These are phyloP conservation scores for Onygena corvina DNA, from an alignment of 2,329 filamentous ascomycete genomes.

Conservation along the genomic window DNA sequence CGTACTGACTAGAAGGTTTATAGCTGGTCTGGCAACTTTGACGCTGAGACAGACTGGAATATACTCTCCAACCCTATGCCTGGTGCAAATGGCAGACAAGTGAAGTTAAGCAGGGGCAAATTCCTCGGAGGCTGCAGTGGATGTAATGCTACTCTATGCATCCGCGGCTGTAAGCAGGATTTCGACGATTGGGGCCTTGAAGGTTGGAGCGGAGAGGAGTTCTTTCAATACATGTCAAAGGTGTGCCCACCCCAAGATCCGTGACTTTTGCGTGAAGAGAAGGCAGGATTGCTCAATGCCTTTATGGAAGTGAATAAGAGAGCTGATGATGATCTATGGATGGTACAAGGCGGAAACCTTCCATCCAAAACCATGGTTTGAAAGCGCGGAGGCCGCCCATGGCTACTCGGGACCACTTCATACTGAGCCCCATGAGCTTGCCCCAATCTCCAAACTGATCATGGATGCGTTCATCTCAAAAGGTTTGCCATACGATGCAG, in stretches of 20 bases:
- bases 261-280: neutral
- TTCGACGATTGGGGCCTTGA: conserved; percentile 39
- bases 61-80: conserved; percentile 31
- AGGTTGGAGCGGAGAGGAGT: conserved; percentile 47
- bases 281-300: neutral
- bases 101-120: conserved; percentile 34
- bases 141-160: conserved; percentile 35
- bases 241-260: conserved; percentile 19
- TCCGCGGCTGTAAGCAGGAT: conserved; percentile 31
- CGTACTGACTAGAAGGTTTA: neutral
- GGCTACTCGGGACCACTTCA: conserved; percentile 43
- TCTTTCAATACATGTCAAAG: conserved; percentile 47
- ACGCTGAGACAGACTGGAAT: conserved; percentile 37
- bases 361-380: conserved; percentile 46
- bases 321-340: neutral
- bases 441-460: conserved; percentile 46
- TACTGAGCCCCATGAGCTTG: conserved; percentile 46
- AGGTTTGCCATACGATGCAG: conserved; percentile 44
- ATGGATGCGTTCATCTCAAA: conserved; percentile 44
- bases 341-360: conserved; percentile 43
- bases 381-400: conserved; percentile 38
- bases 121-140: conserved; percentile 35
- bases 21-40: conserved; percentile 23
- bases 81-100: conserved; percentile 31
- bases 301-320: neutral